These are phyloP conservation scores for Lactarius sanguifluus DNA, from an alignment of 768 basidiomycete genomes.

Conservation along the genomic window DNA sequence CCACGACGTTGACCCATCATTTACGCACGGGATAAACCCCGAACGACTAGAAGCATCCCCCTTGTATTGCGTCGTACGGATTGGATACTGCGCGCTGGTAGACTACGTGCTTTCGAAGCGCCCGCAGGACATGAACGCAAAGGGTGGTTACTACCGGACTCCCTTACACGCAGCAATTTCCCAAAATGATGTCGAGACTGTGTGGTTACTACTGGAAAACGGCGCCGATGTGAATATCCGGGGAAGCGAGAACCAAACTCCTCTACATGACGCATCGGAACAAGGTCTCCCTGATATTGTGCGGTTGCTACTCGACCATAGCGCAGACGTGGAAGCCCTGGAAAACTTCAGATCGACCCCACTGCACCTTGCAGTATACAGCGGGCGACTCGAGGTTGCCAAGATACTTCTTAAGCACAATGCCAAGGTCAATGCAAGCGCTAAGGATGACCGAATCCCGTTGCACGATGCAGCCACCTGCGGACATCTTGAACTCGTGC, in stretches of 20 bases:
- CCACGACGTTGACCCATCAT: no score
- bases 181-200: not conserved
- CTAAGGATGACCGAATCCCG: fast-evolving
- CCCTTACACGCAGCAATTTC: not conserved
- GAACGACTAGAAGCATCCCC: not conserved
- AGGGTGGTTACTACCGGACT: not conserved
- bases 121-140: not conserved
- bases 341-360: no score
- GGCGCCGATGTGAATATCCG: not conserved
- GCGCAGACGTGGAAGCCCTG: not conserved
- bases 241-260: fast-evolving
- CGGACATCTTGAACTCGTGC: no score
- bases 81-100: not conserved
- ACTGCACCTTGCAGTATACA: not conserved
- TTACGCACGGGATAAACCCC: no score
- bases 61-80: not conserved
- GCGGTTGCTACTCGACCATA: not conserved
- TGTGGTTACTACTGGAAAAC: not conserved
- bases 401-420: not conserved
- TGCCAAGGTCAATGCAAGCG: not conserved
- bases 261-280: not conserved
- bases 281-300: not conserved
- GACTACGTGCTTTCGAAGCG: not conserved
- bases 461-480: no score
- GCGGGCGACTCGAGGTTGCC: not conserved